Evolutionary conservation across 208 protist genomes (phyloP), one percentile per base, ranked within the genome.

Genomic region (Borovskyia barvae): DNA sequence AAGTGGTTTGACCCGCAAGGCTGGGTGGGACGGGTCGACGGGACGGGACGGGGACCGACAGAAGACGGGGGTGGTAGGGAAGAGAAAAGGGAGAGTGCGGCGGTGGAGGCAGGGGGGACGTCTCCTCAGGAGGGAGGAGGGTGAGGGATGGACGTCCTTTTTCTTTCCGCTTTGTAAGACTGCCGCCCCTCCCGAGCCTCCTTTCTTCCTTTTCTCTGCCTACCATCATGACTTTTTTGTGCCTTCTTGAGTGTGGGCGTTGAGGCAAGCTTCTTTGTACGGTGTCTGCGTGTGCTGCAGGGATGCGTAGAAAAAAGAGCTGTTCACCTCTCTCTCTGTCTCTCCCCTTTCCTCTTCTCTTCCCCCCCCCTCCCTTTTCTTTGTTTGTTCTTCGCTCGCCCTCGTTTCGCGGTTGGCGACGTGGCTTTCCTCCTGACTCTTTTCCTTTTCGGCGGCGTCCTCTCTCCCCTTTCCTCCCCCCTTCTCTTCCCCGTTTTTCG

Each of bases 171-270:
- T 35, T 25, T 62, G 25, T 52, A 9, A 14, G 4, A n/a, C n/a
- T n/a, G n/a, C n/a, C n/a, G n/a, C n/a, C 43, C 36, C 32, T 66
- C 58, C 37, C 62, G 60, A 28, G 54, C 30, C 17, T 56, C 26
- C 20, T 1, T 63, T 45, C 58, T 71, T 57, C 57, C 30, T 53
- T 64, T 70, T 55, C 17, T 53, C 22, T 43, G 26, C n/a, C n/a
- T n/a, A n/a, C n/a, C n/a, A n/a, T n/a, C n/a, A n/a, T n/a, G n/a
- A n/a, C n/a, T n/a, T n/a, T n/a, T n/a, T n/a, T n/a, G n/a, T n/a
- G n/a, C n/a, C n/a, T n/a, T n/a, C n/a, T n/a, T n/a, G n/a, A n/a
- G n/a, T n/a, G n/a, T n/a, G n/a, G n/a, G n/a, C n/a, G n/a, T n/a
- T n/a, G n/a, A n/a, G n/a, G n/a, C n/a, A n/a, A n/a, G n/a, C n/a